Evolutionary conservation across 495 filamentous ascomycete species (phyloP).

Genomic region (Ramalina intermedia): DNA sequence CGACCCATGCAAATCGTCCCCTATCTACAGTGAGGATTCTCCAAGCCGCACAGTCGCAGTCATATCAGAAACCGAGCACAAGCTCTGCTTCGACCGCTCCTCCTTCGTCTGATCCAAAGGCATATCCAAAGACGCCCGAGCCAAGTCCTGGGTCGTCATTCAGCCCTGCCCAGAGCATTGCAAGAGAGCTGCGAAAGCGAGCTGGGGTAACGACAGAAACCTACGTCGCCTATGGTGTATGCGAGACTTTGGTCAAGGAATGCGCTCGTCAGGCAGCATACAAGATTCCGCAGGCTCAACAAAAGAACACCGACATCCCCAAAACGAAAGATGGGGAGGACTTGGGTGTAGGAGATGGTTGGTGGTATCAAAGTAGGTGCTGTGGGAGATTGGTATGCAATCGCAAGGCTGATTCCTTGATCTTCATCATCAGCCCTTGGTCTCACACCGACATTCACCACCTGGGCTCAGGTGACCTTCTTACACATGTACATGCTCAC

Average conservation of each 20-base stretch:
- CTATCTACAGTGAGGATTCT: no score
- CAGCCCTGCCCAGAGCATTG: conserved; percentile 4
- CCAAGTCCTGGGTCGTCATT: not conserved
- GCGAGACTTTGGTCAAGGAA: conserved; percentile 61
- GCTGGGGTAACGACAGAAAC: conserved; percentile 36
- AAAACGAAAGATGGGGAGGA: conserved; percentile 60
- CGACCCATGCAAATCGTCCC: no score
- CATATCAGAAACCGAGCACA: no score
- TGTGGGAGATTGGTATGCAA: not conserved
- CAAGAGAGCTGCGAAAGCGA: conserved; percentile 12
- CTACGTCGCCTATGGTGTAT: conserved; percentile 64
- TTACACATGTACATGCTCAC: conserved; percentile 88
- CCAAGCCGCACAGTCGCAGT: no score
- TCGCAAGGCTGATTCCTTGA: not conserved
- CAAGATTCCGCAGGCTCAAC: conserved; percentile 40
- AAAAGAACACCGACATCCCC: conserved; percentile 41
- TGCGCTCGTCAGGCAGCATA: conserved; percentile 69
- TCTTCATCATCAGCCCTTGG: conserved; percentile 31
- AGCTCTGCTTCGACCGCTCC: no score
- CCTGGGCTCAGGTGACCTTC: conserved; percentile 92
- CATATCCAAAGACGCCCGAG: no score
- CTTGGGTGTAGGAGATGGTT: conserved; percentile 55
- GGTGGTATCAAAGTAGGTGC: conserved; percentile 70
- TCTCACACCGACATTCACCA: conserved; percentile 71
- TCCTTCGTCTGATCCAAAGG: no score